Evolutionary conservation across 306 rosid genomes (phyloP).

Genomic region (Datisca glomerata): DNA sequence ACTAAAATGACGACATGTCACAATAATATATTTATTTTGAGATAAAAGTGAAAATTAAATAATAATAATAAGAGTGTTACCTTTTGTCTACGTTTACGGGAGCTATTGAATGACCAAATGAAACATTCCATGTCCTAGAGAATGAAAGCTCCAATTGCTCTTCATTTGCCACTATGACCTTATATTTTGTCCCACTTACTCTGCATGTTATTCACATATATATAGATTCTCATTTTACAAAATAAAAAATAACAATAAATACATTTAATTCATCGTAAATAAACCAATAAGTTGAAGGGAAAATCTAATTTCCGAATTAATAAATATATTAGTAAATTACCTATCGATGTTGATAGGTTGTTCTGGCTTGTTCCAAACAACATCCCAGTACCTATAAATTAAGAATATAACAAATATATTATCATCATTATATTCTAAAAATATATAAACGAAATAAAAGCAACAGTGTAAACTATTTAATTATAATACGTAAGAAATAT

Average conservation of each 20-base stretch:
- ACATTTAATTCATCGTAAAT: no score
- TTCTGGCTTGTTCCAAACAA: conserved; percentile 39
- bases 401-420: background rate
- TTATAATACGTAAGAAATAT: no score
- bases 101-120: conserved; percentile 6
- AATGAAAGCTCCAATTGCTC: conserved; percentile 62
- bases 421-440: no score
- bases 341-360: conserved; percentile 6
- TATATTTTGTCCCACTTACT: conserved; percentile 20
- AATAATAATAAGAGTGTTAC: conserved; percentile 11
- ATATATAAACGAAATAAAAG: no score
- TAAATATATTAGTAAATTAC: no score
- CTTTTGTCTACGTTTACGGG: conserved; percentile 65
- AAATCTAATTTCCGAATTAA: no score
- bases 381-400: conserved; percentile 49
- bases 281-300: no score
- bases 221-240: background rate
- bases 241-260: no score
- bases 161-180: conserved; percentile 12
- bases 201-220: conserved; percentile 20
- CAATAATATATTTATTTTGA: no score
- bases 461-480: no score
- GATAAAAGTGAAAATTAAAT: background rate
- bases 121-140: conserved; percentile 27
- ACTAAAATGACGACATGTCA: no score